phyloP scores from a whole-genome alignment of 331 rosid species.

The Quercus phellos region DNA sequence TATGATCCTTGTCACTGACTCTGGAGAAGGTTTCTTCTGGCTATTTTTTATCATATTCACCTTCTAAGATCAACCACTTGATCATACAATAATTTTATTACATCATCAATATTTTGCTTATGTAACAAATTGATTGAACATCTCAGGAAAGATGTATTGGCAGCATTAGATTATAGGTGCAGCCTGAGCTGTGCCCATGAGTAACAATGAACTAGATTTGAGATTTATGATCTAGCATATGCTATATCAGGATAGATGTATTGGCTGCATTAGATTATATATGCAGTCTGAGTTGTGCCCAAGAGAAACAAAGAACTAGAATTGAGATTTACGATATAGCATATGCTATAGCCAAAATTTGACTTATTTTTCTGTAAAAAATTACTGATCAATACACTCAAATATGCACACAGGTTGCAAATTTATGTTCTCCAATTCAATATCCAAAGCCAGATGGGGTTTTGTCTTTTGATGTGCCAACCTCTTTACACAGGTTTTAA shows the following conservation, averaged over 20 bases:
- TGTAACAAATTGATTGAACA: neutral
- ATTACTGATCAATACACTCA: conserved; percentile 3
- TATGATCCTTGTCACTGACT: neutral
- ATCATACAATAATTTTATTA: neutral
- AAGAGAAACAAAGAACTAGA: neutral
- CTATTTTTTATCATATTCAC: neutral
- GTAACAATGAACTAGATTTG: neutral
- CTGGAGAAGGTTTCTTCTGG: neutral
- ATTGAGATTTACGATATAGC: neutral
- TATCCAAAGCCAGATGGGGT: conserved; percentile 86
- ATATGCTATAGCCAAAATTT: neutral
- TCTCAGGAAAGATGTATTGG: neutral
- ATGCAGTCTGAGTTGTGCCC: neutral
- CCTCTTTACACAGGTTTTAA: conserved; percentile 87
- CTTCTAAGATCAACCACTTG: neutral
- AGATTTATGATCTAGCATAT: neutral
- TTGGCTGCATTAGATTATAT: neutral
- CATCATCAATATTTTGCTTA: neutral
- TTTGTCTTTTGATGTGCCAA: conserved; percentile 76
- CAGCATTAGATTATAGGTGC: neutral
- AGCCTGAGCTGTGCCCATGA: neutral
- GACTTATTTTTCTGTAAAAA: neutral
- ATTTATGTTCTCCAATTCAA: conserved; percentile 58
- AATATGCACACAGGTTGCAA: conserved; percentile 51
- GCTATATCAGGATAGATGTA: neutral